A percentile compares a stretch with the other conserved stretches of the same genome.
Conservation (phyloP, 2,329 filamentous ascomycete genomes). For the Diaporthe sp. region DNA sequence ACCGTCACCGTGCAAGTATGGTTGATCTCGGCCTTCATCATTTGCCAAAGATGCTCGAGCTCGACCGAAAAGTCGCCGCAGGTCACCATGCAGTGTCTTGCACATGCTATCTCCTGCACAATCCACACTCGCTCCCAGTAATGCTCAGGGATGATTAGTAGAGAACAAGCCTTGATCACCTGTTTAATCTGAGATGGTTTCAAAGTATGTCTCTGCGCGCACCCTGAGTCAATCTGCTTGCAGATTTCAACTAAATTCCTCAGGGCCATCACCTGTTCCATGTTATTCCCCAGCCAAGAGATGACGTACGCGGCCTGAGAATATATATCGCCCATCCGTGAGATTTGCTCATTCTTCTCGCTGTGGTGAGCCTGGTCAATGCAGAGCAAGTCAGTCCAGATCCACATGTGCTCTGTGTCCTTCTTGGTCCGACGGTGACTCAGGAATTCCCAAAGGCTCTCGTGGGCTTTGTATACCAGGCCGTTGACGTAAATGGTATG, state of each 20-base stretch:
- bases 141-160: neutral
- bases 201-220: neutral
- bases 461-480: neutral
- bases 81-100: neutral
- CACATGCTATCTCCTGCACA: neutral
- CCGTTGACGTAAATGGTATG: neutral
- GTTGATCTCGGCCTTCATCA: neutral
- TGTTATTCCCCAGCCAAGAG: neutral
- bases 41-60: neutral
- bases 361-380: neutral
- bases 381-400: neutral
- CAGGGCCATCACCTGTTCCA: neutral
- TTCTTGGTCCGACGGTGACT: neutral
- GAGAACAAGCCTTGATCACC: neutral
- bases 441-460: neutral
- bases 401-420: neutral
- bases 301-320: neutral
- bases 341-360: neutral
- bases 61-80: neutral
- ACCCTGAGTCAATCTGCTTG: neutral
- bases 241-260: neutral
- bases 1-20: fast-evolving
- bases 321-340: neutral
- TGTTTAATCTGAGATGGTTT: neutral
- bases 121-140: neutral